These are phyloP conservation scores for Eragrostis nindensis DNA, from an alignment of 176 grass and related monocot species.

Conservation along the genomic window DNA sequence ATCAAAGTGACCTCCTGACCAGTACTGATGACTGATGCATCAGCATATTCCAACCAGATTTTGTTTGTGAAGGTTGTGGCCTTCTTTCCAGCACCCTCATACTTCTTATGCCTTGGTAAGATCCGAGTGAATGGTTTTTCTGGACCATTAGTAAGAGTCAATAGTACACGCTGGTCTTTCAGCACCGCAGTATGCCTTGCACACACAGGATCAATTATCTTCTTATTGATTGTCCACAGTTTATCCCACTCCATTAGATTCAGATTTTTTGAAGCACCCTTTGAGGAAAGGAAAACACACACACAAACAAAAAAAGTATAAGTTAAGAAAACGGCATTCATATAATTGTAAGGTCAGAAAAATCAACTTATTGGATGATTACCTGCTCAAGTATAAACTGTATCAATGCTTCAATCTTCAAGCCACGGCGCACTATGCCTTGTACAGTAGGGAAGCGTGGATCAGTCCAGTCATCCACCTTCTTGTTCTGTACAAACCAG, in stretches of 20 bases:
- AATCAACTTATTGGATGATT: conserved; percentile 20
- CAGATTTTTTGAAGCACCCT: conserved; percentile 95
- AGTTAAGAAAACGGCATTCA: conserved; percentile 6
- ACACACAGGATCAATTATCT: conserved; percentile 86
- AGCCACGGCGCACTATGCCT: conserved; percentile 83
- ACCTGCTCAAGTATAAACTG: conserved; percentile 97
- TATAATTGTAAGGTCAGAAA: conserved; percentile 11
- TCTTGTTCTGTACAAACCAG: conserved; percentile 91
- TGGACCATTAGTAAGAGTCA: conserved; percentile 80
- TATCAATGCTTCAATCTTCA: conserved; percentile 88
- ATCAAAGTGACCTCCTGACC: conserved; percentile 93
- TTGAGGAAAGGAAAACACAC: conserved; percentile 34
- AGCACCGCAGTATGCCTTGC: conserved; percentile 80
- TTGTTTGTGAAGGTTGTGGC: conserved; percentile 73
- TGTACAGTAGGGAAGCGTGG: conserved; percentile 91
- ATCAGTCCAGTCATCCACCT: conserved; percentile 89
- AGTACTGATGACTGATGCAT: conserved; percentile 61
- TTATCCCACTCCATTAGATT: conserved; percentile 99
- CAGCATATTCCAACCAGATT: conserved; percentile 80
- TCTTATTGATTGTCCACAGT: conserved; percentile 96
- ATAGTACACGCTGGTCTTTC: conserved; percentile 55
- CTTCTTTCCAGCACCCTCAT: conserved; percentile 85
- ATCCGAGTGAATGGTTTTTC: conserved; percentile 64
- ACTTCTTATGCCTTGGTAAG: conserved; percentile 92
- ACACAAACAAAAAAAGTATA: not conserved